A percentile compares a stretch with the other conserved stretches of the same genome.
Evolutionary conservation across 345 rosid genomes (phyloP).

Genomic region (Citrus cavaleriei): DNA sequence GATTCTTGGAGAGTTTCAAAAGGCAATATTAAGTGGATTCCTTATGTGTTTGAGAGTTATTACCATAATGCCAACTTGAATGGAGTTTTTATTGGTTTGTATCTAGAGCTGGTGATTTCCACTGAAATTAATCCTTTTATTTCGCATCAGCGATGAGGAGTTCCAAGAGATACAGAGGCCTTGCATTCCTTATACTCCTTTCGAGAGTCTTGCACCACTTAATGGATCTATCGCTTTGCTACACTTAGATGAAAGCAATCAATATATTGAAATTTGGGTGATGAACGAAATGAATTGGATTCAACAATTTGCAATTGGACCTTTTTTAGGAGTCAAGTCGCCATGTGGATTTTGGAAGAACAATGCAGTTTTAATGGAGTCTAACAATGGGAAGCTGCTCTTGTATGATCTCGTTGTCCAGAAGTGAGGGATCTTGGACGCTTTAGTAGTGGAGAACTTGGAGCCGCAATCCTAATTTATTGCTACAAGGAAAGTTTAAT

Average conservation of each 20-base stretch:
- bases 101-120: background rate
- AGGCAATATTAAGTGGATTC: background rate
- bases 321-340: background rate
- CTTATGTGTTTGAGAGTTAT: too few relatives aligned
- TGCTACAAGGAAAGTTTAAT: background rate
- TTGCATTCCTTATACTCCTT: background rate
- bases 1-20: background rate
- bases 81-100: background rate
- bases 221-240: too few relatives aligned
- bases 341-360: background rate
- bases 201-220: background rate
- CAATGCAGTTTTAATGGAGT: background rate
- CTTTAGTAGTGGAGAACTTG: background rate
- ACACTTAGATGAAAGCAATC: too few relatives aligned
- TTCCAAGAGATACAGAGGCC: background rate
- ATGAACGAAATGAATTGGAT: background rate
- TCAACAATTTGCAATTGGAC: background rate
- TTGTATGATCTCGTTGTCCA: background rate
- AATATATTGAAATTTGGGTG: too few relatives aligned
- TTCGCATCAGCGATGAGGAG: background rate
- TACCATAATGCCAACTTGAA: background rate
- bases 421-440: background rate
- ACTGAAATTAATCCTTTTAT: background rate
- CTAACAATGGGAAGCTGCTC: background rate
- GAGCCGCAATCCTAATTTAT: background rate